These are phyloP conservation scores for Thraustotheca clavata DNA, from an alignment of 352 stramenopile genomes.

Conservation along the genomic window DNA sequence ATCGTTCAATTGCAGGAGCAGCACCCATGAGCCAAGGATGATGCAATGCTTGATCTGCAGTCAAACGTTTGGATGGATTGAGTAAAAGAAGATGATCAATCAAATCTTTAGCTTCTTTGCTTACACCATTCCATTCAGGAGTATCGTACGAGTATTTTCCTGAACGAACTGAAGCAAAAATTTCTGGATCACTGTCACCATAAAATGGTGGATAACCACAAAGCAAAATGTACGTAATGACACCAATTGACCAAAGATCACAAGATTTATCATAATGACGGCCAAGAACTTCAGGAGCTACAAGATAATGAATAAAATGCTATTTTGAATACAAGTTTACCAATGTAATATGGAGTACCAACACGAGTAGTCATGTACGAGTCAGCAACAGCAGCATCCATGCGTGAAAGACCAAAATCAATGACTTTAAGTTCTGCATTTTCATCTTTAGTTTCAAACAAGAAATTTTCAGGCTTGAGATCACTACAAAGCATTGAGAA, in stretches of 20 bases:
- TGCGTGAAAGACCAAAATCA: conserved; percentile 95
- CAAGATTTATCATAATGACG: conserved; percentile 94
- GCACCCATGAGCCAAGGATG: conserved; percentile 81
- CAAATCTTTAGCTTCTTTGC: conserved; percentile 89
- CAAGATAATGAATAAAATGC: background rate
- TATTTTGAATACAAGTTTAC: conserved; percentile 21
- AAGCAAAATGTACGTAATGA: conserved; percentile 95
- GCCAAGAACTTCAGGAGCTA: conserved; percentile 88
- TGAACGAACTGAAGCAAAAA: conserved; percentile 75
- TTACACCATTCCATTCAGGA: conserved; percentile 76
- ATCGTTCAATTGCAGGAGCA: conserved; percentile 61
- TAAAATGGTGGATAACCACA: conserved; percentile 95
- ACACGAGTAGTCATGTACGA: conserved; percentile 92
- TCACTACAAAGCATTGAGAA: conserved; percentile 38
- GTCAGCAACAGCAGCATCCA: conserved; percentile 58
- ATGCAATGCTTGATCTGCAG: conserved; percentile 63
- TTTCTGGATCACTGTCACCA: conserved; percentile 88
- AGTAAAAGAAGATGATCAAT: conserved; percentile 91
- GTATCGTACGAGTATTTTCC: conserved; percentile 82
- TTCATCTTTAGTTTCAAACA: conserved; percentile 88
- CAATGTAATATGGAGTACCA: conserved; percentile 94
- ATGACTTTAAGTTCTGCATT: conserved; percentile 97
- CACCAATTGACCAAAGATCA: conserved; percentile 94
- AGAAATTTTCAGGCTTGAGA: conserved; percentile 97
- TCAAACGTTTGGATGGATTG: conserved; percentile 87